Conservation (phyloP, 2,329 filamentous ascomycete species). For the Coniochaeta prunicola region DNA sequence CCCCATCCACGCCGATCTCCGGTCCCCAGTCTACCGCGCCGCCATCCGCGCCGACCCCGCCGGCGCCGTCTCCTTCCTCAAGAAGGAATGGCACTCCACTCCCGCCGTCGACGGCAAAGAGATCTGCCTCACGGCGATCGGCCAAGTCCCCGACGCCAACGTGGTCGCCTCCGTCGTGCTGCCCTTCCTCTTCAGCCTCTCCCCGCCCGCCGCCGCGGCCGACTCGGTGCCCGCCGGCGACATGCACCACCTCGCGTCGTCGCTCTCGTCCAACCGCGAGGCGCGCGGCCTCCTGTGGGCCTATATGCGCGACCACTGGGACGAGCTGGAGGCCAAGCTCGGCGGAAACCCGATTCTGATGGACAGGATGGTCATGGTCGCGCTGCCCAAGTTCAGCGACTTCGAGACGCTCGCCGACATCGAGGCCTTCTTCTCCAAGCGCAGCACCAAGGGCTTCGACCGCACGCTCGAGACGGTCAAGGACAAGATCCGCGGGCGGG, state of each 20-base stretch:
- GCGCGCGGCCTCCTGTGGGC: conserved; percentile 74
- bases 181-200: conserved; percentile 70
- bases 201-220: conserved; percentile 38
- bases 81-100: conserved; percentile 77
- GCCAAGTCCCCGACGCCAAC: conserved; percentile 60
- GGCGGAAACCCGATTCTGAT: conserved; percentile 75
- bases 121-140: conserved; percentile 70
- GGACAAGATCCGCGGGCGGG: conserved; percentile 79
- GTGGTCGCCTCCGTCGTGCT: conserved; percentile 61
- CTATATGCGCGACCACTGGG: conserved; percentile 81
- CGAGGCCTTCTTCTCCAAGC: conserved; percentile 73
- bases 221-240: conserved; percentile 77
- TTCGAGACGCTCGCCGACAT: conserved; percentile 67
- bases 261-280: conserved; percentile 65
- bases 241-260: conserved; percentile 72
- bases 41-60: conserved; percentile 64
- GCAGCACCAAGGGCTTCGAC: conserved; percentile 81
- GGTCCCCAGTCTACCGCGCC: conserved; percentile 72
- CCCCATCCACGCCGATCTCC: conserved; percentile 75
- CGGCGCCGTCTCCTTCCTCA: conserved; percentile 63
- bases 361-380: conserved; percentile 78
- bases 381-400: conserved; percentile 72
- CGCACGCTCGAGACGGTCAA: conserved; percentile 77
- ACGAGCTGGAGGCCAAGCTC: conserved; percentile 62
- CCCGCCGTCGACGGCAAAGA: conserved; percentile 88